Evolutionary conservation across 208 protist genomes (phyloP).

Genomic region (Perkinsela sp.): DNA sequence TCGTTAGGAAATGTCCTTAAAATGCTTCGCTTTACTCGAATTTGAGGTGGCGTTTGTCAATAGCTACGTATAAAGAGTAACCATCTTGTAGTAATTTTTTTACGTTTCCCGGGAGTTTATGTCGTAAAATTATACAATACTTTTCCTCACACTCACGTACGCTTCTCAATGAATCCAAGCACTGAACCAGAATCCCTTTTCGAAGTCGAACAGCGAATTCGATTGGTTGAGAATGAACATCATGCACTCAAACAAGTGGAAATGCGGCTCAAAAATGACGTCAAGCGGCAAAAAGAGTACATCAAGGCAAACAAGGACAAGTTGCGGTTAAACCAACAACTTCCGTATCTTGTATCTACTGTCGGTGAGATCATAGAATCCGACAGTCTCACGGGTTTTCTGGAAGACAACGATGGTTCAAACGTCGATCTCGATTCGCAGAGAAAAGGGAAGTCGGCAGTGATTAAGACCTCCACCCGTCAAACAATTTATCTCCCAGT

Average conservation of each 20-base stretch:
- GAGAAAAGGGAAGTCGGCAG: constrained; percentile 69
- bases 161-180: too few species aligned
- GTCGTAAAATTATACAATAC: too few species aligned
- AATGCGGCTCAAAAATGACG: constrained; percentile 24
- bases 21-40: too few species aligned
- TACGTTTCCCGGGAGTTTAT: too few species aligned
- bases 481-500: constrained; percentile 97
- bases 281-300: constrained; percentile 20
- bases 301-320: constrained; percentile 67
- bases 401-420: constrained; percentile 16
- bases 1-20: too few species aligned
- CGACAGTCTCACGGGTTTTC: constrained; percentile 6
- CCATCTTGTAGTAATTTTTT: too few species aligned
- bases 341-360: constrained; percentile 74
- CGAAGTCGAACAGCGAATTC: constrained; percentile 1
- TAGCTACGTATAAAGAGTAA: too few species aligned
- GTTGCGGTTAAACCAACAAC: constrained; percentile 70
- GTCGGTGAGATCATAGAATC: constrained; percentile 10
- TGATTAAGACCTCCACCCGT: constrained; percentile 95
- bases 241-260: not conserved
- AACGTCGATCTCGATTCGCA: constrained; percentile 28
- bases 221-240: constrained; percentile 14
- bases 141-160: too few species aligned
- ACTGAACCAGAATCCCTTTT: too few species aligned
- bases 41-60: too few species aligned